Conservation (phyloP, 768 basidiomycete species). For the Mycena haematopus region DNA sequence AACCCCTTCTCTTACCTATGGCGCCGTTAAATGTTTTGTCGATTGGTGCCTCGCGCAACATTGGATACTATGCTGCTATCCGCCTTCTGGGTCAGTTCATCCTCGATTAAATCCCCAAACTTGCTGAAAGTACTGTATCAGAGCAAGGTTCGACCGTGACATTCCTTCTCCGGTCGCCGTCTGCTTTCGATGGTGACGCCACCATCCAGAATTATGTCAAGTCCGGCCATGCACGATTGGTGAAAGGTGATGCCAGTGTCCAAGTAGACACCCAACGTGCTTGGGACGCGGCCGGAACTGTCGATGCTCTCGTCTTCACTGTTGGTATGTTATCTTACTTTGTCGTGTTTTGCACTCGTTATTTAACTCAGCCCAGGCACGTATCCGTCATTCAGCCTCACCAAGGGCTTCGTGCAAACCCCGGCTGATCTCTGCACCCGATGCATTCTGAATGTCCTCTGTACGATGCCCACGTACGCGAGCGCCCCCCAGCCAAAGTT, state of each 20-base stretch:
- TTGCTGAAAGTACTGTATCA: slow-evolving; percentile 34
- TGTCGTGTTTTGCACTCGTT: neutral
- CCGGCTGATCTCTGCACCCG: slow-evolving; percentile 67
- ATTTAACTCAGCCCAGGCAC: slow-evolving; percentile 47
- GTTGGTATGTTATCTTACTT: slow-evolving; percentile 51
- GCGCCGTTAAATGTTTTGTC: slow-evolving; percentile 45
- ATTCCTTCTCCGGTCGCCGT: slow-evolving; percentile 61
- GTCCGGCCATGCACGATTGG: slow-evolving; percentile 56
- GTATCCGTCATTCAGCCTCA: slow-evolving; percentile 48
- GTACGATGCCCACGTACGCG: slow-evolving; percentile 51
- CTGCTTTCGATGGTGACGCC: slow-evolving; percentile 60
- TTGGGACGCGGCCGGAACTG: slow-evolving; percentile 53
- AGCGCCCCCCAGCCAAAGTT: slow-evolving; percentile 51
- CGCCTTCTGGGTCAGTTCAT: slow-evolving; percentile 47
- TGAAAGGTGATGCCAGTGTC: slow-evolving; percentile 67
- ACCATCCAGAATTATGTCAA: slow-evolving; percentile 56
- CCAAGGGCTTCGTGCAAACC: slow-evolving; percentile 54
- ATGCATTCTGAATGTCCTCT: slow-evolving; percentile 59
- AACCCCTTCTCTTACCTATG: neutral
- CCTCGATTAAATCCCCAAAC: neutral
- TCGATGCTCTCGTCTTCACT: slow-evolving; percentile 66
- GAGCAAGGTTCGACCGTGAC: slow-evolving; percentile 66
- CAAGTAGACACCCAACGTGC: slow-evolving; percentile 56
- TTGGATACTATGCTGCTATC: slow-evolving; percentile 56
- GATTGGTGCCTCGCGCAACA: slow-evolving; percentile 61